phyloP scores from a whole-genome alignment of 176 grass and related monocot genomes.

The Chloris gayana region DNA sequence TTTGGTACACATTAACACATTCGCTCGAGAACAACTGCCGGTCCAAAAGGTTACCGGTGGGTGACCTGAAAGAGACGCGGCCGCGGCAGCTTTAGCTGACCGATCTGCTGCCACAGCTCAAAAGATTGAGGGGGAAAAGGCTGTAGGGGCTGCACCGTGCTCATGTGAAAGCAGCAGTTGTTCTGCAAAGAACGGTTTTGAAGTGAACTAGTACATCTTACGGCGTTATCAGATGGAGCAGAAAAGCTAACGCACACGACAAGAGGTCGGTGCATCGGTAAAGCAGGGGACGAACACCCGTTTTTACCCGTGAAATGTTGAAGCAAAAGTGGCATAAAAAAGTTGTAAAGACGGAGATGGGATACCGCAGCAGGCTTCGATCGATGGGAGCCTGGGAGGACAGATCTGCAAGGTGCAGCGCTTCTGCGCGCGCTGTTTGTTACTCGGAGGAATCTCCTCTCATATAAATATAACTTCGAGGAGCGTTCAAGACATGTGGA shows the following conservation, averaged over 20 bases:
- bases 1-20: background rate
- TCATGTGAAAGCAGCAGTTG: background rate
- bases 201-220: no score
- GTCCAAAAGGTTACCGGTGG: background rate
- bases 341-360: no score
- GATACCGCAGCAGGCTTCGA: no score
- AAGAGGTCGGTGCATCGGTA: no score
- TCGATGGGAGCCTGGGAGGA: background rate
- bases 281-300: no score
- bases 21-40: background rate
- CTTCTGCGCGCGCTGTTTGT: background rate
- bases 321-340: no score
- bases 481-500: conserved; percentile 16
- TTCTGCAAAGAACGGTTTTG: background rate
- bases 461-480: background rate
- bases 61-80: background rate
- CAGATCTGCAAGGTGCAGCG: background rate
- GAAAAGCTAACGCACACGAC: no score
- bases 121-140: background rate
- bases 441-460: background rate
- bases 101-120: background rate
- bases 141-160: background rate
- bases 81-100: conserved; percentile 10
- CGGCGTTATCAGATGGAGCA: no score
- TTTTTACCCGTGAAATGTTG: no score